Evolutionary conservation across 106 monocot species (phyloP).

Genomic region (Platanthera guangdongensis): DNA sequence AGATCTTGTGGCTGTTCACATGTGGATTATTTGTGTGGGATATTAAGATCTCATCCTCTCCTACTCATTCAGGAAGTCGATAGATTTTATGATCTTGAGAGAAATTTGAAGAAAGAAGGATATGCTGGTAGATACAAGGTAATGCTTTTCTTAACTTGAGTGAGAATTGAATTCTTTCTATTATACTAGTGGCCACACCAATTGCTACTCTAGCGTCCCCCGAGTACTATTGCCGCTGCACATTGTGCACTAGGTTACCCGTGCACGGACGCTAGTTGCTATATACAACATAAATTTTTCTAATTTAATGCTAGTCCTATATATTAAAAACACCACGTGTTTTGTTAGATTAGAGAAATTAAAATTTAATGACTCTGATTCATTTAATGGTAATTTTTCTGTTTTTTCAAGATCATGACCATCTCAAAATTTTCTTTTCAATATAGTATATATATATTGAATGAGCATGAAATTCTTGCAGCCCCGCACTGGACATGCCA

Average conservation of each 20-base stretch:
- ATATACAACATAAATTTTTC: too few species aligned
- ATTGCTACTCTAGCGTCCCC: too few species aligned
- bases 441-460: neutral
- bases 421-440: too few species aligned
- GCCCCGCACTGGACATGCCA: conserved; percentile 48
- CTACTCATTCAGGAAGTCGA: conserved; percentile 48
- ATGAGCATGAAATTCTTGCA: conserved; percentile 4
- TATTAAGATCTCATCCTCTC: neutral
- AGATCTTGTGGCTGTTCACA: neutral
- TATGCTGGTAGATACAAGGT: conserved; percentile 64
- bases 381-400: too few species aligned
- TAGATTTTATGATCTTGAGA: conserved; percentile 37
- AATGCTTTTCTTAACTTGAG: conserved; percentile 2
- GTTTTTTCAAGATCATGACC: too few species aligned
- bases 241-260: too few species aligned
- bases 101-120: conserved; percentile 30
- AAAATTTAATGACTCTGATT: too few species aligned
- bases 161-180: neutral
- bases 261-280: too few species aligned
- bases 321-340: too few species aligned
- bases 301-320: too few species aligned
- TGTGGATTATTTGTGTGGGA: neutral
- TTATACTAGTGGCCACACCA: neutral
- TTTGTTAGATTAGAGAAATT: too few species aligned
- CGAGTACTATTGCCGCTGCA: too few species aligned